Evolutionary conservation across 2,329 filamentous ascomycete genomes (phyloP).

Genomic region (Aspergillus sp.): DNA sequence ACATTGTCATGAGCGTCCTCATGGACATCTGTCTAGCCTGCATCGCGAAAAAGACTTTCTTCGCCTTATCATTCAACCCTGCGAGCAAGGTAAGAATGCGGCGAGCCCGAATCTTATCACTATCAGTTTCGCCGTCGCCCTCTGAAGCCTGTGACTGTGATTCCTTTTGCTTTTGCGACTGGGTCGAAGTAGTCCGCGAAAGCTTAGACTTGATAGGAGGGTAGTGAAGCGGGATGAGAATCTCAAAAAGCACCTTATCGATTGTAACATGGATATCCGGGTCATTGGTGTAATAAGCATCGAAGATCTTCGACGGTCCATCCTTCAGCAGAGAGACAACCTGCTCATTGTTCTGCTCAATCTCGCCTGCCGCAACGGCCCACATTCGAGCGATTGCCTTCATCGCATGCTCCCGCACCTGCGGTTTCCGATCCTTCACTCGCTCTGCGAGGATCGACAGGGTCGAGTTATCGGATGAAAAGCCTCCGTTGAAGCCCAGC

Average conservation of each 20-base stretch:
- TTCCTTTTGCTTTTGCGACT: constrained; percentile 58
- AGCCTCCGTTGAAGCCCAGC: constrained; percentile 67
- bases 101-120: constrained; percentile 66
- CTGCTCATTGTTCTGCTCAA: constrained; percentile 72
- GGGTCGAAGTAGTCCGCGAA: constrained; percentile 40
- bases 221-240: constrained; percentile 80
- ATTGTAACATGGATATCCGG: constrained; percentile 75
- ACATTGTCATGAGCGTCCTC: constrained; percentile 65
- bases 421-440: constrained; percentile 75
- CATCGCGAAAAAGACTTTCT: constrained; percentile 81
- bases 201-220: constrained; percentile 59
- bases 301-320: constrained; percentile 78
- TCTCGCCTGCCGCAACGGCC: constrained; percentile 86
- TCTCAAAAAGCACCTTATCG: constrained; percentile 79
- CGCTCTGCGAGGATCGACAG: constrained; percentile 77
- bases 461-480: constrained; percentile 69
- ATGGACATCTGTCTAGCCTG: constrained; percentile 71
- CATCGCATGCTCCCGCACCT: constrained; percentile 81
- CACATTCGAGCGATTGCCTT: constrained; percentile 76
- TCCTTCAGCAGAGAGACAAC: constrained; percentile 69
- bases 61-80: constrained; percentile 68
- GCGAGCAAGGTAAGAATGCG: constrained; percentile 76
- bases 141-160: constrained; percentile 32
- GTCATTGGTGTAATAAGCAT: constrained; percentile 86
- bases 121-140: constrained; percentile 33